Percentiles rank a stretch among this genome's conserved stretches.
These are phyloP conservation scores for Diaporthe citri DNA, from an alignment of 2,329 filamentous ascomycete genomes.

Conservation along the genomic window DNA sequence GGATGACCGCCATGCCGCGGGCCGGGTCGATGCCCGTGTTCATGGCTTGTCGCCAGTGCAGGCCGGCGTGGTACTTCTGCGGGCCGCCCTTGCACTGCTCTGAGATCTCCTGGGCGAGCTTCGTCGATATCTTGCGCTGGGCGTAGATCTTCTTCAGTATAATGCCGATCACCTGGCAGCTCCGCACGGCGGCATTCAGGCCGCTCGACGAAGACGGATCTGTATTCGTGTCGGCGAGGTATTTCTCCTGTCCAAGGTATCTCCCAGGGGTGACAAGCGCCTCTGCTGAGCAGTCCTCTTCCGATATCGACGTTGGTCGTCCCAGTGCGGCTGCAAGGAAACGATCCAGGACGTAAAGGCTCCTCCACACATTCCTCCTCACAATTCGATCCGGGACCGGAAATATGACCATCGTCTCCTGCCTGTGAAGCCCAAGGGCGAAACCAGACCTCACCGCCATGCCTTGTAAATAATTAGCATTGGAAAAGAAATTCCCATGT, in stretches of 20 bases:
- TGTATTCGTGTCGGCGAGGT: constrained; percentile 37
- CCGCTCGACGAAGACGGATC: constrained; percentile 47
- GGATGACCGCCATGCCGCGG: constrained; percentile 70
- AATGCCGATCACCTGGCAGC: constrained; percentile 68
- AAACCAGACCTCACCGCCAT: constrained; percentile 75
- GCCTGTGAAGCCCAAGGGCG: constrained; percentile 72
- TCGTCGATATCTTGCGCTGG: constrained; percentile 68
- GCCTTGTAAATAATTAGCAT: constrained; percentile 52
- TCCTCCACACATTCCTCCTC: constrained; percentile 73
- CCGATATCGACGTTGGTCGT: constrained; percentile 70
- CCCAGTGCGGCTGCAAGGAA: constrained; percentile 74
- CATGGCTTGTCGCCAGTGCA: constrained; percentile 65
- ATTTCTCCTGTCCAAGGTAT: constrained; percentile 32
- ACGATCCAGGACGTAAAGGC: constrained; percentile 73
- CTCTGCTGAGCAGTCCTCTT: constrained; percentile 71
- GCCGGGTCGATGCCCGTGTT: constrained; percentile 55
- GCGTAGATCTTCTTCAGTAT: constrained; percentile 73
- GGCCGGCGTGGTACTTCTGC: constrained; percentile 58
- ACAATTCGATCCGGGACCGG: constrained; percentile 57
- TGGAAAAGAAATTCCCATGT: background rate
- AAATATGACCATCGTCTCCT: constrained; percentile 70
- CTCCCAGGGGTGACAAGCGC: constrained; percentile 50
- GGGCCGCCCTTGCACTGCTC: constrained; percentile 66
- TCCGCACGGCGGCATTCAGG: constrained; percentile 68
- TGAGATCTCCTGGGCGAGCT: constrained; percentile 68